Conservation (phyloP, 2,329 filamentous ascomycete genomes). For the Colletotrichum sp. region DNA sequence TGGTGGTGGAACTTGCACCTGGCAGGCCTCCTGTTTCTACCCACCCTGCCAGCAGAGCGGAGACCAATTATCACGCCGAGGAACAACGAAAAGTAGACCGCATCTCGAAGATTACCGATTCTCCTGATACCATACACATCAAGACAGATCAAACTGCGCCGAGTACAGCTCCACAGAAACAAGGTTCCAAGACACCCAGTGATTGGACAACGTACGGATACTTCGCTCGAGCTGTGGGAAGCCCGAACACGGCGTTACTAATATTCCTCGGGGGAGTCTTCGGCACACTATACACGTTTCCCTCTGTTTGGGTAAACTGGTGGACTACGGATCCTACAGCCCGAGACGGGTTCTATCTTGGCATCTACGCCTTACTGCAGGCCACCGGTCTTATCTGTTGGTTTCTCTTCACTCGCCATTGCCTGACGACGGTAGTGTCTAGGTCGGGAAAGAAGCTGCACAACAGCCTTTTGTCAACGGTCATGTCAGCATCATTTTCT, state of each 20-base stretch:
- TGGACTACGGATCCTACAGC: slow-evolving; percentile 38
- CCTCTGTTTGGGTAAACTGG: slow-evolving; percentile 44
- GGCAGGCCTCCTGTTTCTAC: background rate
- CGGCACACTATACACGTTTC: slow-evolving; percentile 32
- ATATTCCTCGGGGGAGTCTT: background rate
- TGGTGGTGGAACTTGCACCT: background rate
- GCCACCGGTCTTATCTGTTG: slow-evolving; percentile 21
- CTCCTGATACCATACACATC: background rate
- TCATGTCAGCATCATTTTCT: slow-evolving; percentile 40
- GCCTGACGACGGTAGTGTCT: slow-evolving; percentile 27
- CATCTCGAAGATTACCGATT: rapidly evolving
- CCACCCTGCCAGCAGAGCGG: background rate
- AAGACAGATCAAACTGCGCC: rapidly evolving
- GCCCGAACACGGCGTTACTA: slow-evolving; percentile 21
- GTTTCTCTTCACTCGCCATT: background rate
- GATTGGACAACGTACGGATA: background rate
- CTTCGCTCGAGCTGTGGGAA: slow-evolving; percentile 37
- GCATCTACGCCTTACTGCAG: slow-evolving; percentile 32
- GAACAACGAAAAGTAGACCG: background rate
- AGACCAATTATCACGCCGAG: background rate
- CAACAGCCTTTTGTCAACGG: slow-evolving; percentile 31
- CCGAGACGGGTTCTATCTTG: slow-evolving; percentile 29
- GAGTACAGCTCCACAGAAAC: background rate
- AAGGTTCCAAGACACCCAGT: background rate
- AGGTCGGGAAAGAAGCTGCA: slow-evolving; percentile 37